Conservation (phyloP, 2,329 filamentous ascomycete genomes). For the Mycosphaerella sp. region DNA sequence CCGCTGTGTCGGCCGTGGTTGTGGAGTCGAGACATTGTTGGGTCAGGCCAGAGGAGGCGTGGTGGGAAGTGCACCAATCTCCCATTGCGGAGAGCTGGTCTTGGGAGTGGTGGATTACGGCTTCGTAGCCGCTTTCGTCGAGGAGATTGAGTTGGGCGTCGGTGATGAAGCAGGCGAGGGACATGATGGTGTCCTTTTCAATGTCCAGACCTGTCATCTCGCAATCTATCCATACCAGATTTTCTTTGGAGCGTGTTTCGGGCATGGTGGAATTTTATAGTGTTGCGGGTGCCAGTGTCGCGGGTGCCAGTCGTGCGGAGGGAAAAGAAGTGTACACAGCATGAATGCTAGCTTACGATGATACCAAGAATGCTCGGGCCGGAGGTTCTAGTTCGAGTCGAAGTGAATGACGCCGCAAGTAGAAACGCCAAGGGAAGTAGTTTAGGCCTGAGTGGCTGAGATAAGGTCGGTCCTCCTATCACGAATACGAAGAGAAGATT, state of each 20-base stretch:
- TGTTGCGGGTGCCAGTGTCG: neutral
- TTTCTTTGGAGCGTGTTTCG: constrained; percentile 51
- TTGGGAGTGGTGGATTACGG: constrained; percentile 66
- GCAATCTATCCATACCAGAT: constrained; percentile 82
- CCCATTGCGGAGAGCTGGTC: constrained; percentile 72
- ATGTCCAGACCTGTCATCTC: constrained; percentile 85
- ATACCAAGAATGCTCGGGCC: too few relatives aligned
- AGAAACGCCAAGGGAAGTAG: too few relatives aligned
- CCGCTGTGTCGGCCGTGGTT: constrained; percentile 65
- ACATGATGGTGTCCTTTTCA: constrained; percentile 24
- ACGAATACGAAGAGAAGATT: too few relatives aligned
- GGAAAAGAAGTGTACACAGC: neutral
- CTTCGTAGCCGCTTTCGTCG: constrained; percentile 72
- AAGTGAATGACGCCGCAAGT: too few relatives aligned
- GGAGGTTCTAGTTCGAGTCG: too few relatives aligned
- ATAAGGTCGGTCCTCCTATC: too few relatives aligned
- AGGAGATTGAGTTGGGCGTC: constrained; percentile 69
- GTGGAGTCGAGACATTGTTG: constrained; percentile 66
- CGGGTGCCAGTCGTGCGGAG: neutral
- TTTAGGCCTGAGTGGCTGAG: too few relatives aligned
- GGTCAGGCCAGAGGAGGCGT: constrained; percentile 75
- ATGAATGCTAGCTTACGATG: too few relatives aligned
- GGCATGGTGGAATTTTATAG: constrained; percentile 30
- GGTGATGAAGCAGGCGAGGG: constrained; percentile 52
- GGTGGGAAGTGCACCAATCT: constrained; percentile 79